A percentile compares a stretch with the other conserved stretches of the same genome.
Evolutionary conservation across 805 yeast species (phyloP).

Genomic region (Blastobotrys americana): DNA sequence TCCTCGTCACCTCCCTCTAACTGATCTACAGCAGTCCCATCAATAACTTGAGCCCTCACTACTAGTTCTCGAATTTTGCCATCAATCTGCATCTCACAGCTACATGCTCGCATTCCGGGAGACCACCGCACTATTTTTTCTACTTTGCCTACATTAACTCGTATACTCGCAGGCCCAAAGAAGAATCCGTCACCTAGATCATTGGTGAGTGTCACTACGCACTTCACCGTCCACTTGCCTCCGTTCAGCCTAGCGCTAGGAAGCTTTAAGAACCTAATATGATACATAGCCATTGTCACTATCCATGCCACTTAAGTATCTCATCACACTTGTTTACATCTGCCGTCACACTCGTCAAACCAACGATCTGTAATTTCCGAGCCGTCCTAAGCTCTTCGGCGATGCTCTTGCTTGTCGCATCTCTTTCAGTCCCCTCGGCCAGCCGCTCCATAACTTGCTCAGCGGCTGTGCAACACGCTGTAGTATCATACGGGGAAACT

Average conservation of each 20-base stretch:
- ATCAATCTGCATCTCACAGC: not conserved
- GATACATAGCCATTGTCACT: slow-evolving; percentile 26
- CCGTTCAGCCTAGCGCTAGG: slow-evolving; percentile 18
- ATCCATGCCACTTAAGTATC: no score
- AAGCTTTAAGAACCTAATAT: slow-evolving; percentile 31
- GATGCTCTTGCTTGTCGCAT: no score
- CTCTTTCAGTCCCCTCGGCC: no score
- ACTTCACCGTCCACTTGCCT: slow-evolving; percentile 5
- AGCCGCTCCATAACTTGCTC: no score
- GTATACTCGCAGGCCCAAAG: slow-evolving; percentile 26
- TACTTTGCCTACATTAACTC: not conserved
- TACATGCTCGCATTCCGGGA: slow-evolving; percentile 11
- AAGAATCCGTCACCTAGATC: slow-evolving; percentile 38
- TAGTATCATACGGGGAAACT: no score
- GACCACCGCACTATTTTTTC: slow-evolving; percentile 10
- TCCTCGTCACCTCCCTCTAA: not conserved
- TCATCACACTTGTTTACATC: no score
- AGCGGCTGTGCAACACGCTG: no score
- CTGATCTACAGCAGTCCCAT: not conserved
- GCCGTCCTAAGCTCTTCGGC: no score
- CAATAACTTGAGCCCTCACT: not conserved
- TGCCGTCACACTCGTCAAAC: no score
- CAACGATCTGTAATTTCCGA: no score
- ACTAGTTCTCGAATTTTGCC: not conserved
- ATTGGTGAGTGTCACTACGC: slow-evolving; percentile 29